A percentile compares a stretch with the other conserved stretches of the same genome.
Evolutionary conservation across 2,329 filamentous ascomycete species (phyloP).

Genomic region (Cladosporium sp.): DNA sequence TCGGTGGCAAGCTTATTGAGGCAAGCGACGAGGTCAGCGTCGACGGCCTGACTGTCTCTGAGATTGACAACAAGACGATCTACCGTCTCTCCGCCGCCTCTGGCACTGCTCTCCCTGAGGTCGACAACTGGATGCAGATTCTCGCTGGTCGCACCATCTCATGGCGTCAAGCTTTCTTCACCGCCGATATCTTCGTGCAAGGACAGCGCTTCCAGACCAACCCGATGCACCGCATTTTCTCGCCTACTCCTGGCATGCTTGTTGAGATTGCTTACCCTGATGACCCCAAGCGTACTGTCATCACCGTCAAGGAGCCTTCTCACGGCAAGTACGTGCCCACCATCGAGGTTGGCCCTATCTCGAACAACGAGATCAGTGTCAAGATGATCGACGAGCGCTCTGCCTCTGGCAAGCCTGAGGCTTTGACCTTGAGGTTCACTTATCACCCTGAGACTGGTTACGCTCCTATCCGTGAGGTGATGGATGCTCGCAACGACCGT

Average conservation of each 20-base stretch:
- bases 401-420: slow-evolving; percentile 76
- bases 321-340: slow-evolving; percentile 84
- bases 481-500: slow-evolving; percentile 91
- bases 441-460: slow-evolving; percentile 96
- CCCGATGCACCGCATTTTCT: slow-evolving; percentile 87
- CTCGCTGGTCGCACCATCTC: slow-evolving; percentile 83
- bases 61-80: slow-evolving; percentile 75
- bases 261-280: slow-evolving; percentile 85
- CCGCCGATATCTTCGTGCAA: slow-evolving; percentile 89
- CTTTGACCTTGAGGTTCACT: slow-evolving; percentile 81
- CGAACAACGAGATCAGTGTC: slow-evolving; percentile 77
- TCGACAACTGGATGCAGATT: slow-evolving; percentile 83
- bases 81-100: slow-evolving; percentile 80
- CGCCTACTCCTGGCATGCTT: slow-evolving; percentile 79
- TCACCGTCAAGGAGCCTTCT: slow-evolving; percentile 83
- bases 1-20: slow-evolving; percentile 82
- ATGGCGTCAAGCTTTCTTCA: slow-evolving; percentile 93
- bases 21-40: slow-evolving; percentile 71
- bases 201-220: slow-evolving; percentile 97
- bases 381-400: slow-evolving; percentile 93
- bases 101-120: slow-evolving; percentile 70
- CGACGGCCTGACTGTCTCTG: slow-evolving; percentile 80
- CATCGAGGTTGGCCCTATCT: slow-evolving; percentile 76
- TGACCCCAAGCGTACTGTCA: slow-evolving; percentile 77
- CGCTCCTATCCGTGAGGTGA: slow-evolving; percentile 95